These are phyloP conservation scores for Tricholoma sp. DNA, from an alignment of 768 basidiomycete species.

Conservation along the genomic window DNA sequence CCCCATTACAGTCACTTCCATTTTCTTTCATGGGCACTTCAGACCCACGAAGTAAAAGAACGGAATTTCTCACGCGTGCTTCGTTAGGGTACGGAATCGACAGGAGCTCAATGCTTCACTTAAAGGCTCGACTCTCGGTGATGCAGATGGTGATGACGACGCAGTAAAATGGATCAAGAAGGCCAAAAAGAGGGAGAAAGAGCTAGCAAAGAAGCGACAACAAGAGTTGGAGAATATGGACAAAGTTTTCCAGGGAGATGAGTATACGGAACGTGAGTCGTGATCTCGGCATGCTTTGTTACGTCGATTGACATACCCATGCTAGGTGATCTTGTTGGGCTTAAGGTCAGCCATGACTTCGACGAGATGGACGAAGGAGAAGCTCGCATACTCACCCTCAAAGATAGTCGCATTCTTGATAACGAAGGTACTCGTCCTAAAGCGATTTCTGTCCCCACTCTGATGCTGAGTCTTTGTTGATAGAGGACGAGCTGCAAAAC, in stretches of 20 bases:
- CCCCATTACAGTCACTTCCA: conserved; percentile 41
- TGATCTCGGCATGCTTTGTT: neutral
- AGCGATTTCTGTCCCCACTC: neutral
- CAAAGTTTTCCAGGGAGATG: conserved; percentile 59
- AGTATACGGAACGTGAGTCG: conserved; percentile 82
- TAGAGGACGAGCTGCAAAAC: conserved; percentile 98
- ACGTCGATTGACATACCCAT: neutral
- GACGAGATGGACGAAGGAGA: conserved; percentile 91
- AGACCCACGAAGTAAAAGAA: conserved; percentile 29
- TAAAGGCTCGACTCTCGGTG: conserved; percentile 89
- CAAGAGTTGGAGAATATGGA: conserved; percentile 84
- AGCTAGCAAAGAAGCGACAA: conserved; percentile 77
- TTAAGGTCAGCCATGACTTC: conserved; percentile 96
- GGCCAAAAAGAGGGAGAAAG: conserved; percentile 87
- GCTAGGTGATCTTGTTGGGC: conserved; percentile 81
- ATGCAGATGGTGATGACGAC: conserved; percentile 75
- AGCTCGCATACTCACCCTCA: conserved; percentile 92
- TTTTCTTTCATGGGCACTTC: conserved; percentile 35
- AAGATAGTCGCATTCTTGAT: conserved; percentile 93
- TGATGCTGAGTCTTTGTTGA: neutral
- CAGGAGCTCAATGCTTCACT: conserved; percentile 89
- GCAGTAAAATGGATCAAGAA: conserved; percentile 88
- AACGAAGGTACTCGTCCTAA: conserved; percentile 66
- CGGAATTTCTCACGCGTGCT: conserved; percentile 38
- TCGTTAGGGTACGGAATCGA: conserved; percentile 83